Conservation (phyloP, 305 asterid species). For the Withania somnifera region DNA sequence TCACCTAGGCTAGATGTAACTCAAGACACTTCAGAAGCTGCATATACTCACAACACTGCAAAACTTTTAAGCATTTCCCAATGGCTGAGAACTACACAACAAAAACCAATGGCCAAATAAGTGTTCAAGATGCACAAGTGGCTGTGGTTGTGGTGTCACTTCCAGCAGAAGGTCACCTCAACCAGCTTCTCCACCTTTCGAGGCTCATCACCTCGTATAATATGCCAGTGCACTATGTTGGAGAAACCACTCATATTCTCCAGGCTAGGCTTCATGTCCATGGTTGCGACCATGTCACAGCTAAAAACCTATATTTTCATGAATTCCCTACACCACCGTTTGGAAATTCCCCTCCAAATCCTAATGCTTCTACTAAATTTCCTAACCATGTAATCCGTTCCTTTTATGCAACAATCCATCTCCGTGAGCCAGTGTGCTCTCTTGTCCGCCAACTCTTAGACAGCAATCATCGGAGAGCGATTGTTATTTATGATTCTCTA, state of each 20-base stretch:
- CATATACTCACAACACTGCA: background rate
- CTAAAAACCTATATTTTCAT: slow-evolving; percentile 35
- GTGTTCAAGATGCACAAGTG: background rate
- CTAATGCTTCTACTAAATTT: slow-evolving; percentile 23
- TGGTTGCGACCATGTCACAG: slow-evolving; percentile 27
- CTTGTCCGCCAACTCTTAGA: slow-evolving; percentile 17
- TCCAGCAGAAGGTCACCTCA: slow-evolving; percentile 56
- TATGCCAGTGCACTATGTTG: slow-evolving; percentile 35
- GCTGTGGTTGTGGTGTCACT: slow-evolving; percentile 11
- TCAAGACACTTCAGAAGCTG: background rate
- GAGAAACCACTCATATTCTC: slow-evolving; percentile 38
- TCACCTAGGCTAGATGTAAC: background rate
- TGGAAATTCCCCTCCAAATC: slow-evolving; percentile 21
- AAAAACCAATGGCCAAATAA: background rate
- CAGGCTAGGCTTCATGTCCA: slow-evolving; percentile 37
- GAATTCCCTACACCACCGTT: slow-evolving; percentile 26
- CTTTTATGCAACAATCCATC: slow-evolving; percentile 17
- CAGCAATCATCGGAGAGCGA: slow-evolving; percentile 7
- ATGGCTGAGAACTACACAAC: background rate
- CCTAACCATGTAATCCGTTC: slow-evolving; percentile 43
- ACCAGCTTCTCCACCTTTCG: slow-evolving; percentile 67
- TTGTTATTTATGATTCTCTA: slow-evolving; percentile 39
- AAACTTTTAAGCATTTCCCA: background rate
- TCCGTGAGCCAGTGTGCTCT: slow-evolving; percentile 28
- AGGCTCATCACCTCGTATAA: slow-evolving; percentile 33